These are phyloP conservation scores for Patellifolia procumbens DNA, from an alignment of 179 eudicot genomes.

Conservation along the genomic window DNA sequence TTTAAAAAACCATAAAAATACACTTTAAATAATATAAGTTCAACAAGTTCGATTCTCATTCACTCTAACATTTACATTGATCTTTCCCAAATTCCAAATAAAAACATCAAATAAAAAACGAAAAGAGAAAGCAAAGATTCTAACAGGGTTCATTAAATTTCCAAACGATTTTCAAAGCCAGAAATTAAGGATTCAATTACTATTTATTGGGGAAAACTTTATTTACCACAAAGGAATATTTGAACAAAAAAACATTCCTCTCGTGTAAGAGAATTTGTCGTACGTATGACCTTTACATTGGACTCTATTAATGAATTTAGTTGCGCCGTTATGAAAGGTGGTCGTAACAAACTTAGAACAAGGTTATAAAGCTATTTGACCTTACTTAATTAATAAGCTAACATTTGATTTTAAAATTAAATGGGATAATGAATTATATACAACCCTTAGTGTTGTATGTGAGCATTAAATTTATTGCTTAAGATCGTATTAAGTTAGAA, in stretches of 20 bases:
- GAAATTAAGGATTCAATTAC: background rate
- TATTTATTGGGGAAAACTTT: no score
- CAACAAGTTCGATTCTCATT: no score
- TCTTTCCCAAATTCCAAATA: no score
- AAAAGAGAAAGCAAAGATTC: no score
- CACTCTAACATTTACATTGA: no score
- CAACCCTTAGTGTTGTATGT: no score
- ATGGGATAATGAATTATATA: background rate
- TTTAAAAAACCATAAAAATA: no score
- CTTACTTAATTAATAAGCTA: background rate
- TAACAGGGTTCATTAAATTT: conserved; percentile 3
- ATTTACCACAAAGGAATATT: background rate
- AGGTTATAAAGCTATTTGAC: background rate
- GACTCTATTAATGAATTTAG: background rate
- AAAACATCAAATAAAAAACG: no score
- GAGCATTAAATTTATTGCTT: no score
- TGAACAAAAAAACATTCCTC: conserved; percentile 9
- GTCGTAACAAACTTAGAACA: background rate
- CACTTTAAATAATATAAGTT: no score
- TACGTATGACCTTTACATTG: conserved; percentile 4
- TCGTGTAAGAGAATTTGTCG: conserved; percentile 8
- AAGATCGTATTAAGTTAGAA: no score
- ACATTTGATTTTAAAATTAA: background rate
- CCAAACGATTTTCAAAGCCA: background rate
- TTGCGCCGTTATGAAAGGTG: background rate